phyloP scores from a whole-genome alignment of 1,139 yeast species.

The Taphrina betulina region DNA sequence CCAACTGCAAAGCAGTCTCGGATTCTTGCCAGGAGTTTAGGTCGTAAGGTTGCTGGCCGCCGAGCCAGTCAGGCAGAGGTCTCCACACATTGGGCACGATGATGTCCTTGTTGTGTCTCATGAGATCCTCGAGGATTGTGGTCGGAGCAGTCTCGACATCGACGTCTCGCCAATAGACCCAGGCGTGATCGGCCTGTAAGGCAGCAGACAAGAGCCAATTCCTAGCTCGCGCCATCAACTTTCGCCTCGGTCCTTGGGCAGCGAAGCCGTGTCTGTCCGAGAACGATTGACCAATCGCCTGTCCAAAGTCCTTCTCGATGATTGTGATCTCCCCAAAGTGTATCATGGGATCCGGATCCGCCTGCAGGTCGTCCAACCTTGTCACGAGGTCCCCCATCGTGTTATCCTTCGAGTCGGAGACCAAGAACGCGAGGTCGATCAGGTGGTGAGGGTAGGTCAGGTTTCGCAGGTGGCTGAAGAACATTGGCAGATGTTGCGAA shows the following conservation, averaged over 20 bases:
- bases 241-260: constrained; percentile 72
- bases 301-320: constrained; percentile 68
- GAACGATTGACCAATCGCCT: constrained; percentile 76
- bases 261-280: constrained; percentile 73
- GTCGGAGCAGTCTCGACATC: constrained; percentile 66
- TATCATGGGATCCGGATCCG: constrained; percentile 56
- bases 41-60: constrained; percentile 86
- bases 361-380: constrained; percentile 53
- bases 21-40: constrained; percentile 88
- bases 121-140: constrained; percentile 61
- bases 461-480: constrained; percentile 59
- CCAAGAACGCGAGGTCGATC: constrained; percentile 63
- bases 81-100: constrained; percentile 90
- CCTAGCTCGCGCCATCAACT: constrained; percentile 70
- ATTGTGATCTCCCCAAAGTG: constrained; percentile 62
- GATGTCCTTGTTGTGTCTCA: constrained; percentile 65
- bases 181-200: constrained; percentile 64
- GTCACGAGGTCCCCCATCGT: constrained; percentile 55
- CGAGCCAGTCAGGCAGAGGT: constrained; percentile 86
- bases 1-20: constrained; percentile 77
- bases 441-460: constrained; percentile 66
- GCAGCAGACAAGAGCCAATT: constrained; percentile 68
- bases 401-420: constrained; percentile 67
- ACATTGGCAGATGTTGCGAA: constrained; percentile 64
- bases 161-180: constrained; percentile 81